phyloP scores from a whole-genome alignment of 306 rosid species.

The Spatholobus suberectus region DNA sequence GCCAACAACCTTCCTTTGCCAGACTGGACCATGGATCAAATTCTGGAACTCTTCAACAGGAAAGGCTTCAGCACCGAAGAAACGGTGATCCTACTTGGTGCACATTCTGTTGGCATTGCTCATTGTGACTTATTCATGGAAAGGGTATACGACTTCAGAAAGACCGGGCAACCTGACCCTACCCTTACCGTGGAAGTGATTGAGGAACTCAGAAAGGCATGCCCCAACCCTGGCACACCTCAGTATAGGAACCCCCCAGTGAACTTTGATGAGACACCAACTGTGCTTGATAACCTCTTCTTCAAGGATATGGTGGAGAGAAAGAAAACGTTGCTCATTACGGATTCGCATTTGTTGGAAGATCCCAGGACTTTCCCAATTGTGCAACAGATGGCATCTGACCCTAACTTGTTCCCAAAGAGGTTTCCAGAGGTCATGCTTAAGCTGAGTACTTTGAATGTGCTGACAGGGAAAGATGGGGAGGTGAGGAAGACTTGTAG shows the following conservation, averaged over 20 bases:
- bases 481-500: constrained; percentile 70
- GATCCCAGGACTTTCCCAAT: constrained; percentile 47
- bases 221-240: constrained; percentile 21
- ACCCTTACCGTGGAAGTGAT: neutral
- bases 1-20: constrained; percentile 50
- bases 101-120: constrained; percentile 66
- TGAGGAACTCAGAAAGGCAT: constrained; percentile 22
- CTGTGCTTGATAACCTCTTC: constrained; percentile 54
- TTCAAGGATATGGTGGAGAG: constrained; percentile 43
- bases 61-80: constrained; percentile 59
- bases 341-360: constrained; percentile 47
- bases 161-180: constrained; percentile 46
- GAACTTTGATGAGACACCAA: constrained; percentile 61
- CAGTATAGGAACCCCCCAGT: constrained; percentile 13
- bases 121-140: constrained; percentile 51
- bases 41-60: constrained; percentile 33
- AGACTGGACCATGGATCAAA: constrained; percentile 11
- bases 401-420: constrained; percentile 6
- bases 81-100: constrained; percentile 59
- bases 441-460: constrained; percentile 43
- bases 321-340: constrained; percentile 48
- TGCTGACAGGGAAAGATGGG: constrained; percentile 55
- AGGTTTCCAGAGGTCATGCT: constrained; percentile 47
- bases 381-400: constrained; percentile 49
- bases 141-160: constrained; percentile 40